phyloP scores from a whole-genome alignment of 441 rosid species.

The Gossypium laxum region DNA sequence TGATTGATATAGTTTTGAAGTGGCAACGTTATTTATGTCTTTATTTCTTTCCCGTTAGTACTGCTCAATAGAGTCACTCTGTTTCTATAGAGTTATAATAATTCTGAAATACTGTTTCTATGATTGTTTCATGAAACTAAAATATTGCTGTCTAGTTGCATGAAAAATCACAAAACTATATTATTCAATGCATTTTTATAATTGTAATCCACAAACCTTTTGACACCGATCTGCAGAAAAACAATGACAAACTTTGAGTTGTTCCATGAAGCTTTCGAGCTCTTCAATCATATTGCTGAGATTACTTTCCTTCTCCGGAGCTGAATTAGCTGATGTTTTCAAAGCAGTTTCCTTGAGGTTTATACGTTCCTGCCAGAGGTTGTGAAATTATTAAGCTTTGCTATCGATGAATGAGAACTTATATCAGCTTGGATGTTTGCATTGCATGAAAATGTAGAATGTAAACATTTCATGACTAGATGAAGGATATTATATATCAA shows the following conservation, averaged over 20 bases:
- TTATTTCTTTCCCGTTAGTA: neutral
- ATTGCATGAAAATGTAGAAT: neutral
- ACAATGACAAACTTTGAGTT: constrained; percentile 12
- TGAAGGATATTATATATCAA: neutral
- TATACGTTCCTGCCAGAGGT: constrained; percentile 7
- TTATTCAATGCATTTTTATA: neutral
- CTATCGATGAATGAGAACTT: neutral
- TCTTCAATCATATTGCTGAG: constrained; percentile 19
- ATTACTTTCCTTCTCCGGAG: constrained; percentile 7
- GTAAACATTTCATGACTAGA: neutral
- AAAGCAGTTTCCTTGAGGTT: constrained; percentile 9
- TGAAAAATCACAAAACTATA: neutral
- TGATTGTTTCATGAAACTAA: constrained; percentile 4
- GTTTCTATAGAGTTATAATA: neutral
- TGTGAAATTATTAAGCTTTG: constrained; percentile 4
- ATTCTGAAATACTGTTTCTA: neutral
- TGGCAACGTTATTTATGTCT: neutral
- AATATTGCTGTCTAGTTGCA: neutral
- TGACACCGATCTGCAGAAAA: constrained; percentile 10
- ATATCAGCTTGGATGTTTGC: neutral
- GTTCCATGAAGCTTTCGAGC: constrained; percentile 25
- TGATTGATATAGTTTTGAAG: constrained; percentile 6
- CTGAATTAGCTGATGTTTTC: constrained; percentile 5
- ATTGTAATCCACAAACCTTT: constrained; percentile 8
- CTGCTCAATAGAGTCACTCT: neutral